Base-by-base conservation (phyloP, 345 rosid genomes). In the Arabidopsis suecica region DNA sequence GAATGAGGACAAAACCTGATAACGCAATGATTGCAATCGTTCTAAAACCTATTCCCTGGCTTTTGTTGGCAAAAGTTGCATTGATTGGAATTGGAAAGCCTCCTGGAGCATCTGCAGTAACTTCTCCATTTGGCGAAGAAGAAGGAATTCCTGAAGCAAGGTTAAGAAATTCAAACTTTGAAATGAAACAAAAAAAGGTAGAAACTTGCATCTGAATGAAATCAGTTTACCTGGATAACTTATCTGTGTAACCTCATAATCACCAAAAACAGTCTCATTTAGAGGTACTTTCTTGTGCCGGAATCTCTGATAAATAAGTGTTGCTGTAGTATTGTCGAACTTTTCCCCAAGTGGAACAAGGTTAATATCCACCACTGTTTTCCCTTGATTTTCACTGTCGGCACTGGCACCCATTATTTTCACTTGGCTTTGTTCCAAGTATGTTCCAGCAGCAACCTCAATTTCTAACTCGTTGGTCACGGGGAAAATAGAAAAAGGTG, bases 361-460 rank as follows among this genome's bases (percentile, higher is more conserved):
- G 73, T 89, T 88, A 76, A 96, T 75, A 78, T 96, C 98, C 30
- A 96, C 97, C 40, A 86, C 79, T 5, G 98, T 91, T 78, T 76
- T 87, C 60, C 90, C 98, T 74, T 96, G 98, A 79, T 96, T 86
- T 83, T 86, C 89, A 84, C 80, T 88, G 85, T 89, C 98, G 65
- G 97, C 96, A 79, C 84, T 91, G 7, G 96, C 99, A 74, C 98
- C 99, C 98, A 96, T 96, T 79, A 96, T 93, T 79, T 85, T 89
- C 50, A 96, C 99, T 83, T 96, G 99, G 81, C 99, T 93, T 79
- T 93, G 98, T 61, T 93, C 88, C 85, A 96, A 82, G 81, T 91
- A 93, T 36, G 93, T 87, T 73, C 99, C 97, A 41, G 89, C 84
- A 25, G 99, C 98, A 81, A 96, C 76, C 86, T 93, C 99, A 84